Percentiles rank a stretch among this genome's conserved stretches.
Evolutionary conservation across 495 filamentous ascomycete genomes (phyloP).

Genomic region (Hypoxylon subgilvum): DNA sequence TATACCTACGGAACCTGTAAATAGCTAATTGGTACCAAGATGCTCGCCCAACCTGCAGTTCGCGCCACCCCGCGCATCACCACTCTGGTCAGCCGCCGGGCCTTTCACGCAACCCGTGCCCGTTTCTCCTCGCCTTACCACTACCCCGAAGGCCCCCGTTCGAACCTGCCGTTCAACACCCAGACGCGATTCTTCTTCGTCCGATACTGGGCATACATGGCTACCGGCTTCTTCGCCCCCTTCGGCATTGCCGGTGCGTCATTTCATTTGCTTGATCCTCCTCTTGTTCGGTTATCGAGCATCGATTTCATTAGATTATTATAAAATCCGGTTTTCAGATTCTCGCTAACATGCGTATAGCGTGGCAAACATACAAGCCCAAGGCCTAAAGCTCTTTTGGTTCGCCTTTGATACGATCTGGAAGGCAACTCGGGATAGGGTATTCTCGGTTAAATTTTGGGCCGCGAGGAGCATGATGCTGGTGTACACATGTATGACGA

Average conservation of each 20-base stretch:
- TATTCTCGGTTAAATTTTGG: not conserved
- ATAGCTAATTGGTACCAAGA: conserved; percentile 60
- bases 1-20: not conserved
- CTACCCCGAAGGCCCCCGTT: conserved; percentile 94
- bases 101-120: conserved; percentile 88
- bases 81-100: conserved; percentile 80
- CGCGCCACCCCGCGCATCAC: conserved; percentile 65
- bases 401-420: not conserved
- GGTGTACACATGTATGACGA: conserved; percentile 41
- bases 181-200: conserved; percentile 80
- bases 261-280: conserved; percentile 16
- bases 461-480: conserved; percentile 22
- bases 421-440: not conserved
- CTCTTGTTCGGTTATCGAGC: conserved; percentile 9
- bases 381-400: conserved; percentile 44
- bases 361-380: conserved; percentile 86
- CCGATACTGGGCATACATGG: conserved; percentile 83
- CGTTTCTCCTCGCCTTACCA: conserved; percentile 91
- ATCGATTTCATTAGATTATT: conserved; percentile 18
- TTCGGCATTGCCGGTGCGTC: conserved; percentile 83
- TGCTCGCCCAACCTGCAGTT: conserved; percentile 81
- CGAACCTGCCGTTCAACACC: conserved; percentile 96
- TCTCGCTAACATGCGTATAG: conserved; percentile 49
- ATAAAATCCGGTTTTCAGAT: not conserved
- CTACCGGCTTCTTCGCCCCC: conserved; percentile 76